A percentile compares a stretch with the other conserved stretches of the same genome.
phyloP scores from a whole-genome alignment of 2,329 filamentous ascomycete species.

The Aspergillus spinulosporus region DNA sequence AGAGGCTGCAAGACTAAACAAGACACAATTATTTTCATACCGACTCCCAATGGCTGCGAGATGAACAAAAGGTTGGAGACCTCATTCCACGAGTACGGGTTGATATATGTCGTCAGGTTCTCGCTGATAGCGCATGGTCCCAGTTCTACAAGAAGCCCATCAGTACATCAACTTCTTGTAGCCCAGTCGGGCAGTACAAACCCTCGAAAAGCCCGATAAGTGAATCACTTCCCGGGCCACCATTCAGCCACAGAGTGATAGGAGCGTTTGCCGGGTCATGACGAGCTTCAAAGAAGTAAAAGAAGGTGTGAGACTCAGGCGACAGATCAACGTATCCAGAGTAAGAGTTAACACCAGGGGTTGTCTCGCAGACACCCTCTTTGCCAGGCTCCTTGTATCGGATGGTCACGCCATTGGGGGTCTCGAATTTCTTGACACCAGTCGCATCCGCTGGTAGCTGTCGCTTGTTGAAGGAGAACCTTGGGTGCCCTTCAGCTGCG shows the following conservation, averaged over 20 bases:
- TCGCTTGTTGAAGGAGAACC: conserved; percentile 24
- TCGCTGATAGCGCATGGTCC: conserved; percentile 48
- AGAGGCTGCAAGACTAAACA: background rate
- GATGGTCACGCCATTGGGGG: conserved; percentile 52
- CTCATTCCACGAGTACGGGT: conserved; percentile 62
- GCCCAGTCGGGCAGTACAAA: conserved; percentile 13
- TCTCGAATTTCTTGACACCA: conserved; percentile 40
- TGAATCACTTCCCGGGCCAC: conserved; percentile 45
- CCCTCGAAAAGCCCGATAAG: conserved; percentile 46
- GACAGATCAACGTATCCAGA: conserved; percentile 57
- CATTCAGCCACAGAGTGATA: conserved; percentile 46
- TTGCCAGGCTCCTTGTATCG: conserved; percentile 60
- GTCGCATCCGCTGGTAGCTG: conserved; percentile 41
- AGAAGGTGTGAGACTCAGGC: conserved; percentile 52
- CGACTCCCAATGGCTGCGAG: conserved; percentile 61
- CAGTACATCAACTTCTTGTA: conserved; percentile 12
- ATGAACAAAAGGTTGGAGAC: conserved; percentile 63
- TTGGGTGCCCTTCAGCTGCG: conserved; percentile 4
- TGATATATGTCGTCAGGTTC: conserved; percentile 49
- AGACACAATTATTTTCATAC: conserved; percentile 29
- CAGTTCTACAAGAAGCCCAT: conserved; percentile 34
- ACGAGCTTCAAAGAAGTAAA: conserved; percentile 60
- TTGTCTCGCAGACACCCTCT: conserved; percentile 54
- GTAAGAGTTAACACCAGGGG: conserved; percentile 57
- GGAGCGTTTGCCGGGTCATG: conserved; percentile 50